Evolutionary conservation across 345 rosid species (phyloP).

Genomic region (Clarkia xantiana): DNA sequence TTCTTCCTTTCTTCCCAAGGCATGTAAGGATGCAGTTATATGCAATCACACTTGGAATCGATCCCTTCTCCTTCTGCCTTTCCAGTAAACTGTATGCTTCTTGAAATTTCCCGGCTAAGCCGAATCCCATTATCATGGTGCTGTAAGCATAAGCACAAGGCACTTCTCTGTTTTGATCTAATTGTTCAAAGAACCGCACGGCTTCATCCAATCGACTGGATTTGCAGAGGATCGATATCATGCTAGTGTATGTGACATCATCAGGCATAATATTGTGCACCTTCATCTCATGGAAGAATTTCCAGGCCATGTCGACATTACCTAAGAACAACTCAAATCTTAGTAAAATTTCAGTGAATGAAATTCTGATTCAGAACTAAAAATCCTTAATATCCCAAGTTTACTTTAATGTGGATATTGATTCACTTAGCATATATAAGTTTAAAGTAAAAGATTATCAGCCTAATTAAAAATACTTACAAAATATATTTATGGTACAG

Average conservation of each 20-base stretch:
- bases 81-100: slow-evolving; percentile 68
- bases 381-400: too few species aligned
- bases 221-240: slow-evolving; percentile 81
- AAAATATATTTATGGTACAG: too few species aligned
- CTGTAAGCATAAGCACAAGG: slow-evolving; percentile 89
- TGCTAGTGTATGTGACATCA: slow-evolving; percentile 81
- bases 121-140: slow-evolving; percentile 96
- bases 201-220: slow-evolving; percentile 72
- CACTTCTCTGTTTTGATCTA: slow-evolving; percentile 50
- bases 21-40: slow-evolving; percentile 87
- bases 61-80: slow-evolving; percentile 75
- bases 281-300: slow-evolving; percentile 86
- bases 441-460: too few species aligned
- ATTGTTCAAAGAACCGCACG: slow-evolving; percentile 65
- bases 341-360: too few species aligned
- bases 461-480: too few species aligned
- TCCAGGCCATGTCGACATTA: slow-evolving; percentile 93
- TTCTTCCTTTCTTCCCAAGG: slow-evolving; percentile 57
- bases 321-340: too few species aligned
- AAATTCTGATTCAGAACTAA: too few species aligned
- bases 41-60: slow-evolving; percentile 77
- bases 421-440: too few species aligned
- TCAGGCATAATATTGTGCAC: slow-evolving; percentile 60
- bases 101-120: slow-evolving; percentile 71
- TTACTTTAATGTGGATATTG: too few species aligned